Evolutionary conservation across 495 filamentous ascomycete genomes (phyloP).

Genomic region (Evernia prunastri): DNA sequence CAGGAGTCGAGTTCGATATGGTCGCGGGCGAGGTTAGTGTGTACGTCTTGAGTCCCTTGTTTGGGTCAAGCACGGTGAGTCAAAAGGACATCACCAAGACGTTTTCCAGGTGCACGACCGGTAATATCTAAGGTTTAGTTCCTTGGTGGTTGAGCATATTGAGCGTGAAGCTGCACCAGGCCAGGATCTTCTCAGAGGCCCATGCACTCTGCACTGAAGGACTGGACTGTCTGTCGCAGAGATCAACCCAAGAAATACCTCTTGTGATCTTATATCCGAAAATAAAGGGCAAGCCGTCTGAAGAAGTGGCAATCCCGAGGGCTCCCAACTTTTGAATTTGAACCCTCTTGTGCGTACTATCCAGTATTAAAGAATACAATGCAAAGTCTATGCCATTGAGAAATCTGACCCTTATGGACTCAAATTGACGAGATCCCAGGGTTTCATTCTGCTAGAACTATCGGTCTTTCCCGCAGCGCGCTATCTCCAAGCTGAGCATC

Average conservation of each 20-base stretch:
- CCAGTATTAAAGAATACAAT: too few species aligned
- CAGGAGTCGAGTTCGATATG: slow-evolving; percentile 35
- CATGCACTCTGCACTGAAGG: neutral
- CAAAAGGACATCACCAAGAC: neutral
- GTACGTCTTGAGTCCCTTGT: neutral
- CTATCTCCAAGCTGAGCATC: too few species aligned
- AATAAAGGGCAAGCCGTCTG: neutral
- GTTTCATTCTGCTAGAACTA: too few species aligned
- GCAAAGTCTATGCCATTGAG: neutral
- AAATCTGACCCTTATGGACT: too few species aligned
- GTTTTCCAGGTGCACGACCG: neutral
- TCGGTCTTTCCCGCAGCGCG: too few species aligned
- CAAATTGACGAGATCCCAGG: too few species aligned
- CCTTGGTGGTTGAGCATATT: neutral
- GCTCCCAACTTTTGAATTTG: neutral
- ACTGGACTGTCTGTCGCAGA: neutral
- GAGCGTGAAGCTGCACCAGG: neutral
- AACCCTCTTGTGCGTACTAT: neutral
- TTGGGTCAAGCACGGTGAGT: neutral
- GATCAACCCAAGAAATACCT: neutral
- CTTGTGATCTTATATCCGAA: neutral
- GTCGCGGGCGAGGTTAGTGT: slow-evolving; percentile 22
- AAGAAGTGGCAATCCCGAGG: neutral
- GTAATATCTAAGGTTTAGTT: neutral
- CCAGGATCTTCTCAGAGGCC: neutral